Percentiles rank a stretch among this genome's conserved stretches.
These are phyloP conservation scores for Furculomyces boomerangus DNA, from an alignment of 371 early-diverging fungal genomes.

Conservation along the genomic window DNA sequence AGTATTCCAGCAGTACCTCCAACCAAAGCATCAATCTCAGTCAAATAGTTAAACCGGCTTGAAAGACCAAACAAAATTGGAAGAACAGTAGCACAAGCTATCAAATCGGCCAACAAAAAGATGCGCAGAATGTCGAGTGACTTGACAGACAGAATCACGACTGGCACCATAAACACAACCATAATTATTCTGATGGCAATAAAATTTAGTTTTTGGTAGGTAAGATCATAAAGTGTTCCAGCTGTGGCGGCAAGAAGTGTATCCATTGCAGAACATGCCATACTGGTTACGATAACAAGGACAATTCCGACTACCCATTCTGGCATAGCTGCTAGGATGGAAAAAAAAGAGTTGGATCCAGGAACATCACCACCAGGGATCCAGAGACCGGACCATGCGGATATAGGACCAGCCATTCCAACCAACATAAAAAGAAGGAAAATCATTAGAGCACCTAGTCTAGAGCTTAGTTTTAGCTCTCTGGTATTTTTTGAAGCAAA, in stretches of 20 bases:
- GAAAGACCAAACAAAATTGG: slow-evolving; percentile 21
- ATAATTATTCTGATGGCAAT: slow-evolving; percentile 16
- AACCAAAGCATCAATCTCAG: slow-evolving; percentile 21
- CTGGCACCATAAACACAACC: slow-evolving; percentile 19
- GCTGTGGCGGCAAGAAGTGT: slow-evolving; percentile 24
- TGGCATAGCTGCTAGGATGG: slow-evolving; percentile 17
- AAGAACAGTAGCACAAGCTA: slow-evolving; percentile 22
- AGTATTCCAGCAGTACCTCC: slow-evolving; percentile 24
- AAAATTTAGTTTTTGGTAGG: slow-evolving; percentile 14
- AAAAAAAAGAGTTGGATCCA: slow-evolving; percentile 24
- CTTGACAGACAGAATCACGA: slow-evolving; percentile 16
- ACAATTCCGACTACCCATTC: slow-evolving; percentile 23
- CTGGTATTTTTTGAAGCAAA: slow-evolving; percentile 27
- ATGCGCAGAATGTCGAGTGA: slow-evolving; percentile 23
- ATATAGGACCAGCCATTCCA: slow-evolving; percentile 25
- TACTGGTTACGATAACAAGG: slow-evolving; percentile 20
- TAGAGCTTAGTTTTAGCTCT: slow-evolving; percentile 18
- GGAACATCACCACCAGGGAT: slow-evolving; percentile 16
- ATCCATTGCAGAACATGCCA: slow-evolving; percentile 27
- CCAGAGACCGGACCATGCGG: slow-evolving; percentile 27
- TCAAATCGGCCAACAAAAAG: slow-evolving; percentile 23
- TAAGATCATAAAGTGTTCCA: slow-evolving; percentile 22
- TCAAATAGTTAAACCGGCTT: slow-evolving; percentile 12
- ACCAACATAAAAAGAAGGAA: slow-evolving; percentile 18
- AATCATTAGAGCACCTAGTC: slow-evolving; percentile 21